Evolutionary conservation across 306 rosid species (phyloP).

Genomic region (Ammopiptanthus mongolicus): DNA sequence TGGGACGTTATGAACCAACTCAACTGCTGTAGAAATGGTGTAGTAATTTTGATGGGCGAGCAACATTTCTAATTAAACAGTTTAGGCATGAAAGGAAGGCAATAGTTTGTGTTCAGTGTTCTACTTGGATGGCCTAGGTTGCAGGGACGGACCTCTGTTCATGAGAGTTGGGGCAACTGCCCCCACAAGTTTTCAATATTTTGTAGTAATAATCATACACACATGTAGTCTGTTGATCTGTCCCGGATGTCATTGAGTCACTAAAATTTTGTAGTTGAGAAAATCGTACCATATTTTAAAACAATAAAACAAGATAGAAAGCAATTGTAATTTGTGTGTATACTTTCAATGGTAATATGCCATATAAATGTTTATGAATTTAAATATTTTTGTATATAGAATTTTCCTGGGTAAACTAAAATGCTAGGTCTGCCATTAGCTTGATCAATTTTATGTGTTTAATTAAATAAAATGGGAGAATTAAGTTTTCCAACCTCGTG

Average conservation of each 20-base stretch:
- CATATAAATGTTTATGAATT: neutral
- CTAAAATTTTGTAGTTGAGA: neutral
- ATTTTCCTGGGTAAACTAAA: neutral
- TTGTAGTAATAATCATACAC: neutral
- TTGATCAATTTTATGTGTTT: slow-evolving; percentile 1
- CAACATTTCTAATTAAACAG: too few species aligned
- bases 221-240: neutral
- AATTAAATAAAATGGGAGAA: neutral
- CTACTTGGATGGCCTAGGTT: too few species aligned
- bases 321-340: neutral
- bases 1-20: neutral
- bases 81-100: too few species aligned
- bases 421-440: neutral
- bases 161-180: too few species aligned
- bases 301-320: neutral
- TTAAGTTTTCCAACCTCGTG: neutral
- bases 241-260: neutral
- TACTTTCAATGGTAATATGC: neutral
- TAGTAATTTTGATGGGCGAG: neutral
- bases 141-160: too few species aligned
- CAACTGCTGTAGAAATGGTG: neutral
- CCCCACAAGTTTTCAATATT: neutral
- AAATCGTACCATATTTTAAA: neutral
- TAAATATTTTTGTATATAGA: neutral
- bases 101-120: too few species aligned